Evolutionary conservation across 805 yeast species (phyloP), one percentile per base, ranked within the genome.

Genomic region (Saccharomyces mikatae): DNA sequence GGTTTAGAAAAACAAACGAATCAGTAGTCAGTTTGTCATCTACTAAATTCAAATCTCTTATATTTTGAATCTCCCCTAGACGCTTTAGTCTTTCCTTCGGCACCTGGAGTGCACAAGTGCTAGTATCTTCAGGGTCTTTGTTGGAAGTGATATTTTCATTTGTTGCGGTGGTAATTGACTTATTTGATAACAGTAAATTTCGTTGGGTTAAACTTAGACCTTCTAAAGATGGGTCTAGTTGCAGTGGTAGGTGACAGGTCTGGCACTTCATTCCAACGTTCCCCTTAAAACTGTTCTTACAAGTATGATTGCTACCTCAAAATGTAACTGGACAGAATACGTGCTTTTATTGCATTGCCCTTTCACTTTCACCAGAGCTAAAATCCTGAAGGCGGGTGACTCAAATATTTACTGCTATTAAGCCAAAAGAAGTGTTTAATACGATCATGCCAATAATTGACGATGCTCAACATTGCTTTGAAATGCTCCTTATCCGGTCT

Each of bases 181-280:
- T 26, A 14, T 22, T 49, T 68, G 44, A 36, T 9, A 36, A 22
- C n/a, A 80, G 57, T 28, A 78, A 66, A 29, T 74, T 73, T 13
- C 72, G 66, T 59, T 79, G 83, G 1, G 80, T 75, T 8, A 72
- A 58, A 46, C 77, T 74, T 17, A 80, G 61, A 53, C 72, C 72
- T 44, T 71, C 56, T n/a, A 80, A 63, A 1, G 81, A 71, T 8
- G 71, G 69, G 55, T 79, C 79, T 22, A 80, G 58, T 44, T 61
- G 61, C 4, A 80, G 58, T 0, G 79, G 77, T 4, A 71, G 57
- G 47, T 73, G 72, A 62, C 84, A 80, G 54, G 74, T 70, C 58
- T 75, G 81, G 62, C 84, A 80, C 56, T 60, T 64, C 41, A 61
- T 46, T 52, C 53, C 13, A 60, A 47, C 10, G 47, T 14, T 41